Conservation (phyloP, 441 rosid species). For the Macaranga tanarius region DNA sequence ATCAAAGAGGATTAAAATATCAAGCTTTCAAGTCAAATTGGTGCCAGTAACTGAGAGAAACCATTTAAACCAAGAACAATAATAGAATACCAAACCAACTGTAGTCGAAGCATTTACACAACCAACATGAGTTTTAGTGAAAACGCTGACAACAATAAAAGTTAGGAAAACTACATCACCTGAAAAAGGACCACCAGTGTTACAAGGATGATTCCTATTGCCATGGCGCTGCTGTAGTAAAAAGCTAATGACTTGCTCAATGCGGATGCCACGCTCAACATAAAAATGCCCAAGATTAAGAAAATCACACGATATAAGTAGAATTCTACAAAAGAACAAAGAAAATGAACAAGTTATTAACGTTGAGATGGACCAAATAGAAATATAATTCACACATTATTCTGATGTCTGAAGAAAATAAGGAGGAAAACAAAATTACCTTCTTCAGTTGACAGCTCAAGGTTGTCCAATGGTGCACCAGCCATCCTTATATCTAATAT, state of each 20-base stretch:
- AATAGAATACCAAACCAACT: background rate
- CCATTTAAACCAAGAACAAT: background rate
- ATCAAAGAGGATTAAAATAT: background rate
- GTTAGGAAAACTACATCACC: constrained; percentile 39
- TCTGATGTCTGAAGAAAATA: background rate
- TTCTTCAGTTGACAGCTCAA: constrained; percentile 63
- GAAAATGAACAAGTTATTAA: constrained; percentile 9
- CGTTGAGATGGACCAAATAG: background rate
- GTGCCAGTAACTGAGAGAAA: background rate
- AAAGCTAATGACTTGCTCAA: constrained; percentile 77
- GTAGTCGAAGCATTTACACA: background rate
- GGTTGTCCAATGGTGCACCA: constrained; percentile 40
- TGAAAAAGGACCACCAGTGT: constrained; percentile 80
- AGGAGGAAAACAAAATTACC: constrained; percentile 34
- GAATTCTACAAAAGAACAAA: constrained; percentile 46
- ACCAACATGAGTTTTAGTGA: background rate
- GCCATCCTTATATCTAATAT: constrained; percentile 59
- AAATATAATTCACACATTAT: background rate
- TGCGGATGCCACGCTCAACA: constrained; percentile 58
- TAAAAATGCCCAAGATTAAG: constrained; percentile 52
- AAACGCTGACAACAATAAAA: background rate
- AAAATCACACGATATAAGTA: constrained; percentile 58
- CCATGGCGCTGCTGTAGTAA: constrained; percentile 92
- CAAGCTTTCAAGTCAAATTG: background rate
- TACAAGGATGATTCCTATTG: constrained; percentile 83